phyloP scores from a whole-genome alignment of 768 basidiomycete genomes.

The Xerocomus spinulosus region DNA sequence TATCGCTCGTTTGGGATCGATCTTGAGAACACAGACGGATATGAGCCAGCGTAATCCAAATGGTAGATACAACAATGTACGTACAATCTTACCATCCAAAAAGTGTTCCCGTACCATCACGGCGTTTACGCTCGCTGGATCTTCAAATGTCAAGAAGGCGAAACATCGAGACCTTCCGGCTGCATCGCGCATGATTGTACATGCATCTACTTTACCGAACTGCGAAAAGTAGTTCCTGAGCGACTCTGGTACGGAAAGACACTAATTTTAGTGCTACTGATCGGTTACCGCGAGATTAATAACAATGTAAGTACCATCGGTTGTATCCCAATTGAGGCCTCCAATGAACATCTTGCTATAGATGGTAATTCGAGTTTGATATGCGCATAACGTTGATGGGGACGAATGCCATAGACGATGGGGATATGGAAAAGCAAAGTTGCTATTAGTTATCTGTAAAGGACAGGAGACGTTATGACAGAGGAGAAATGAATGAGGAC shows the following conservation, averaged over 20 bases:
- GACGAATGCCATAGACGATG: conserved; percentile 24
- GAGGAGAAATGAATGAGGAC: conserved; percentile 54
- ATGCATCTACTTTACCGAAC: conserved; percentile 95
- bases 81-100: conserved; percentile 94
- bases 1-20: conserved; percentile 99
- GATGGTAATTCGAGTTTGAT: conserved; percentile 25
- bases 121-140: conserved; percentile 87
- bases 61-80: conserved; percentile 34
- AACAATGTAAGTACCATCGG: conserved; percentile 75
- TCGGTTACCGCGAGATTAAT: conserved; percentile 32
- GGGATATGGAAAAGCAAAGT: conserved; percentile 41
- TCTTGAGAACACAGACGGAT: conserved; percentile 46
- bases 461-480: conserved; percentile 58
- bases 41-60: conserved; percentile 18
- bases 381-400: conserved; percentile 25
- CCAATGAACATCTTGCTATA: conserved; percentile 99
- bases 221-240: conserved; percentile 88
- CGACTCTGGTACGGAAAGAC: conserved; percentile 47
- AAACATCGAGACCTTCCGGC: conserved; percentile 94
- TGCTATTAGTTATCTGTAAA: conserved; percentile 81
- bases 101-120: conserved; percentile 95
- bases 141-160: conserved; percentile 95
- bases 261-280: conserved; percentile 43
- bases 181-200: conserved; percentile 98
- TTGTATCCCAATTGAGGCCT: conserved; percentile 99